These are phyloP conservation scores for Myxozyma lipomycoides DNA, from an alignment of 805 yeast genomes.

Conservation along the genomic window DNA sequence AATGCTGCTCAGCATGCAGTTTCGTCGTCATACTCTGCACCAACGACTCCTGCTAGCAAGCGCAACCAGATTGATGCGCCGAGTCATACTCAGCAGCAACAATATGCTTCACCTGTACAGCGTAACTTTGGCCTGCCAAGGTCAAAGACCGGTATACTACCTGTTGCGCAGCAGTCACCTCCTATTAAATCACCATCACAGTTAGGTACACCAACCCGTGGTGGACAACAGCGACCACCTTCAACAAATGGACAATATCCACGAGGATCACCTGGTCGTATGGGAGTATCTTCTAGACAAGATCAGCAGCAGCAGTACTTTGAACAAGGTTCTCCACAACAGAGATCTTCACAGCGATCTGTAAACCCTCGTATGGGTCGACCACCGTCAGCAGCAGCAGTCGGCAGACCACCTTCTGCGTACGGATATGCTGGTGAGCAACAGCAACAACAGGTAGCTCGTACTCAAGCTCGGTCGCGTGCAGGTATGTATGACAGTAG, in stretches of 20 bases:
- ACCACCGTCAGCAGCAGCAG: slow-evolving; percentile 1
- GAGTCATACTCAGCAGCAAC: slow-evolving; percentile 33
- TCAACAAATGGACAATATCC: slow-evolving; percentile 17
- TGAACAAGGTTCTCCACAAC: slow-evolving; percentile 47
- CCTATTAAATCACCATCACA: background rate
- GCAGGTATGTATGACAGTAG: slow-evolving; percentile 2
- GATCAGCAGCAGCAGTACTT: slow-evolving; percentile 38
- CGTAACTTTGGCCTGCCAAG: slow-evolving; percentile 9
- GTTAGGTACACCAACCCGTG: background rate
- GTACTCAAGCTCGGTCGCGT: slow-evolving; percentile 5
- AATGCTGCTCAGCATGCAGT: slow-evolving; percentile 19
- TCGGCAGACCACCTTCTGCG: slow-evolving; percentile 19
- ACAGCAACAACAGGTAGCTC: slow-evolving; percentile 11
- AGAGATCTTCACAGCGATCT: slow-evolving; percentile 27
- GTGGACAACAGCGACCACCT: slow-evolving; percentile 31
- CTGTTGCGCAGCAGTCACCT: background rate
- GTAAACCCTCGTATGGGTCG: slow-evolving; percentile 6
- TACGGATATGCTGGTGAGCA: no score
- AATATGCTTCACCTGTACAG: slow-evolving; percentile 22
- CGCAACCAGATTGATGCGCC: background rate
- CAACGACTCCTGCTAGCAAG: slow-evolving; percentile 28
- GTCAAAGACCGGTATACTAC: background rate
- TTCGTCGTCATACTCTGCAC: slow-evolving; percentile 33
- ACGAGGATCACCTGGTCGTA: slow-evolving; percentile 4
- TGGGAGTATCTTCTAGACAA: background rate